A percentile compares a stretch with the other conserved stretches of the same genome.
phyloP scores from a whole-genome alignment of 768 basidiomycete genomes.

The Lactarius evosmus region DNA sequence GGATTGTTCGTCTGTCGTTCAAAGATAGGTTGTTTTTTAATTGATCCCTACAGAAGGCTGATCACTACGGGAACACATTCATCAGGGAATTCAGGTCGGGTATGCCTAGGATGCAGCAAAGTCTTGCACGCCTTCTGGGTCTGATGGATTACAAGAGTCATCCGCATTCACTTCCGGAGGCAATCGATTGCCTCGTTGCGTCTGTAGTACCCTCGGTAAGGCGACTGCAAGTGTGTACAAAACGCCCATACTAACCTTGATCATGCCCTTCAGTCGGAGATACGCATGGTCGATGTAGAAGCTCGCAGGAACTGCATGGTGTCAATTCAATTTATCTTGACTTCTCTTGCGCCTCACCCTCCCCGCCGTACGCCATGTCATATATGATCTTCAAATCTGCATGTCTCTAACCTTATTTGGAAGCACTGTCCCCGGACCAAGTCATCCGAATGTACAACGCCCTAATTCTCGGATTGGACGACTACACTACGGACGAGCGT shows the following conservation, averaged over 20 bases:
- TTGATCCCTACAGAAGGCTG: not conserved
- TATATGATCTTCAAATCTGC: not conserved
- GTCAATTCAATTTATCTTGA: conserved; percentile 50
- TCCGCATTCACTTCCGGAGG: conserved; percentile 52
- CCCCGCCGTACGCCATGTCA: conserved; percentile 42
- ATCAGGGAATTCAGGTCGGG: conserved; percentile 58
- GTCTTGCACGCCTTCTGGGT: conserved; percentile 67
- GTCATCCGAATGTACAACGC: conserved; percentile 45
- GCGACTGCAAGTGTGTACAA: conserved; percentile 38
- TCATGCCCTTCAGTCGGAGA: conserved; percentile 34
- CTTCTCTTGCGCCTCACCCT: conserved; percentile 43
- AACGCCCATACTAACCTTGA: conserved; percentile 27
- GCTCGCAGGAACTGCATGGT: conserved; percentile 53
- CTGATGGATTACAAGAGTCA: conserved; percentile 59
- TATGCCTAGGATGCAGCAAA: conserved; percentile 60
- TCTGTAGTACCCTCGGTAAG: conserved; percentile 46
- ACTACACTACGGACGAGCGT: conserved; percentile 92
- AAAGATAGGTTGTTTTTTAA: conserved; percentile 60
- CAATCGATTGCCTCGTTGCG: conserved; percentile 55
- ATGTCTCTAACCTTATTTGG: conserved; percentile 1
- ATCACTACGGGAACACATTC: conserved; percentile 43
- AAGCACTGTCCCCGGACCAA: conserved; percentile 15
- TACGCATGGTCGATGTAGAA: conserved; percentile 48
- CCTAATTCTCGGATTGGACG: conserved; percentile 69
- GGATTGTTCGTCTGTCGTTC: conserved; percentile 60